Base-by-base conservation (phyloP, 805 yeast genomes). In the Candida adriatica region DNA sequence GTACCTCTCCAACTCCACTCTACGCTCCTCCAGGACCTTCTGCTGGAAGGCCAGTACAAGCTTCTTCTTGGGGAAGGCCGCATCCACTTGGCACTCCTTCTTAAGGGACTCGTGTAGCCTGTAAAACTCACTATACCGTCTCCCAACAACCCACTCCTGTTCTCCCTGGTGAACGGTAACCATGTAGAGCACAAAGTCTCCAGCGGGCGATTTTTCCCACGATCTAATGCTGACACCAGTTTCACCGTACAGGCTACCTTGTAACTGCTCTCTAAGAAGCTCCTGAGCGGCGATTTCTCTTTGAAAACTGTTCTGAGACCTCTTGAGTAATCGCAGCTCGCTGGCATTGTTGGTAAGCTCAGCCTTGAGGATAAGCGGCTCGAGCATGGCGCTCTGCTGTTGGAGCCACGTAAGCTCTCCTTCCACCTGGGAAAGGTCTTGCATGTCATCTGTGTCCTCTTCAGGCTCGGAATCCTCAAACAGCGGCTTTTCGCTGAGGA, bases 101-200 rank as follows among this genome's bases (percentile, higher is more conserved):
- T 66, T 72, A 43, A 88, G 57, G 39, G 81, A 75, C 38, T 73
- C 74, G 49, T 88, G 76, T 20, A 88, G 61, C 39, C 69, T 72
- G 55, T 67, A 76, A 53, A 88, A 88, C 49, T 90, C 96, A 45
- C 83, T 83, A 49, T 77, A 88, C 35, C 97, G 63, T 43, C 96
- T 61, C 0, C 95, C 90, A n/a, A 87, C 82, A 32, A 84, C 75
- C 96, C 96, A 90, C 18, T 55, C 50, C 6, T 57, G 57, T 1
- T 36, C 38, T 8, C 48, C 59, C 51, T 76, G 79, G 32, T 75
- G 78, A 4, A 90, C 84, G 45, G 79, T 86, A 18, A 90, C 79
- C 18, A 85, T 68, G 55, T 88, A 88, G 30, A 82, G 61, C 5
- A 75, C 73, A 39, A 71, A 80, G 26, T 74, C 83, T 31, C 66